Evolutionary conservation across 345 rosid genomes (phyloP), one percentile per base, ranked within the genome.

Genomic region (Orychophragmus violaceus): DNA sequence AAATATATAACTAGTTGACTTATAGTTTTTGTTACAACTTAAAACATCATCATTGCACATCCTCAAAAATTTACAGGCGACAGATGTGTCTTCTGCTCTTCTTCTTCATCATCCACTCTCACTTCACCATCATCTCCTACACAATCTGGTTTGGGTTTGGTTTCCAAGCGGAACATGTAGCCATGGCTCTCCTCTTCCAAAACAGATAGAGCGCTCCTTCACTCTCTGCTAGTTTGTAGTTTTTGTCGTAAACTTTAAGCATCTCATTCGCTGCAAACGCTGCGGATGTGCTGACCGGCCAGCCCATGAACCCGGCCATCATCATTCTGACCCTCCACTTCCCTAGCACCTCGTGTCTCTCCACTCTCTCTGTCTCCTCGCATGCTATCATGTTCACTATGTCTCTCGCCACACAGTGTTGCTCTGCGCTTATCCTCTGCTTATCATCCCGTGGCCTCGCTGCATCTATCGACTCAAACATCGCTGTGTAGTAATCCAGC

Each of bases 311-410:
- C 50, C 85, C 94, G 0, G 96, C 96, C 94, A 87, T 87, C 59
- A 8, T 41, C 52, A 87, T 78, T 54, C 96, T 77, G 4, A 67
- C 79, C 62, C 80, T 83, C 96, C 96, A 89, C 37, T 87, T 89
- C 56, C 85, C 94, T 0, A 87, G 72, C 29, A 82, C 80, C 75
- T 89, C 94, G 16, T 89, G 96, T 17, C 96, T 79, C 70, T 89
- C 96, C 52, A 89, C 91, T 67, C 96, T 85, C 74, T 89, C 96
- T 9, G 72, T 62, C 9, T 71, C 87, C 80, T 89, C 96, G 27
- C 94, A 89, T 33, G 94, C 94, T 57, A 89, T 82, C 96, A 89
- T 85, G 68, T 87, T 89, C 59, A 87, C 94, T 36, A 87, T 89
- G 78, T 89, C 94, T 24, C 94, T 80, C 37, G 96, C 96, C 57